Conservation (phyloP, 2,329 filamentous ascomycete genomes). For the Geosmithia putterillii region DNA sequence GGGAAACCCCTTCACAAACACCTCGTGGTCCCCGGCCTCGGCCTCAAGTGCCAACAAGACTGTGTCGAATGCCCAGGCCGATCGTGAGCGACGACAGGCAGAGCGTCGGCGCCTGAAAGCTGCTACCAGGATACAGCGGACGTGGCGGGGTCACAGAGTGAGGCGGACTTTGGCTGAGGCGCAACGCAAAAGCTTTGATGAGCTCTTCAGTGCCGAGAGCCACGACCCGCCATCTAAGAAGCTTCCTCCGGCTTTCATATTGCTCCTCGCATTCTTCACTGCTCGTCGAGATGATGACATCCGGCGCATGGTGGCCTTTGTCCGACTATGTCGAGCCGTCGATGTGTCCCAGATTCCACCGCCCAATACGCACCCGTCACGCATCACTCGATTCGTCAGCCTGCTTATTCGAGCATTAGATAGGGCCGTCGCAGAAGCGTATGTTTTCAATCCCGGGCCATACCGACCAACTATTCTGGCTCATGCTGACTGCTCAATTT, state of each 20-base stretch:
- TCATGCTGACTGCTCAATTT: background rate
- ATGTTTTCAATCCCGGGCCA: background rate
- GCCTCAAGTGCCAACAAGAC: conserved; percentile 60
- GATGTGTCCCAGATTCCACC: conserved; percentile 21
- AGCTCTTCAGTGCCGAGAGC: conserved; percentile 25
- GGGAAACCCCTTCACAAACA: conserved; percentile 65
- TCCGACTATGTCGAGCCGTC: conserved; percentile 10
- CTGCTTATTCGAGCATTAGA: conserved; percentile 22
- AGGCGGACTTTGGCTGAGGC: conserved; percentile 44
- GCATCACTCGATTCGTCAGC: conserved; percentile 20
- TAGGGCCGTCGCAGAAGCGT: background rate
- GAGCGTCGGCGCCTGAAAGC: conserved; percentile 71
- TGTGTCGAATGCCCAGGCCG: conserved; percentile 75
- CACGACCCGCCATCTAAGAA: conserved; percentile 11
- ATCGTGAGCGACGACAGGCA: conserved; percentile 66
- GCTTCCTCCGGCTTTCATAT: conserved; percentile 26
- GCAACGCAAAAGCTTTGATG: conserved; percentile 53
- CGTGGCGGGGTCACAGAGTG: conserved; percentile 67
- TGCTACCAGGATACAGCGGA: conserved; percentile 59
- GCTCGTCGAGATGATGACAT: conserved; percentile 31
- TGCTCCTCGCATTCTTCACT: conserved; percentile 39
- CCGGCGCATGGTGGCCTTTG: conserved; percentile 31
- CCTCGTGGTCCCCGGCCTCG: conserved; percentile 41
- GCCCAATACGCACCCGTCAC: conserved; percentile 12
- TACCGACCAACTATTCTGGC: too few relatives aligned